Percentiles rank a stretch among this genome's conserved stretches.
These are phyloP conservation scores for Salisapilia sapeloensis DNA, from an alignment of 352 stramenopile species.

Conservation along the genomic window DNA sequence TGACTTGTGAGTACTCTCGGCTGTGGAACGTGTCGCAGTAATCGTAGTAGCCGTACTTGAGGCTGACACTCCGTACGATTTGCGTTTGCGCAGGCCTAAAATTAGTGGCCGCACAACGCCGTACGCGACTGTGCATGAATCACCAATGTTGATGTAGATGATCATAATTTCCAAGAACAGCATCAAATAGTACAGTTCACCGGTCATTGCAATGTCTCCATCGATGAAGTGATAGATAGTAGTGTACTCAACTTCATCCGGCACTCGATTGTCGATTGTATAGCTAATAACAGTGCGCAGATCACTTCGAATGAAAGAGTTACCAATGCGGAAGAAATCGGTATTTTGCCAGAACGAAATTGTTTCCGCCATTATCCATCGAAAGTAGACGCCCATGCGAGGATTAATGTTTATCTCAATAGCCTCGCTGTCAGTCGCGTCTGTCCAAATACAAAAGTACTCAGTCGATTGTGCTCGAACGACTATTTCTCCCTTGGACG, in stretches of 20 bases:
- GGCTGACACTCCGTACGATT: no score
- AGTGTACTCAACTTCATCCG: no score
- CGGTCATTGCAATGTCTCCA: conserved; percentile 6
- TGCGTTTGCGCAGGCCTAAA: no score
- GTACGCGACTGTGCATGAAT: conserved; percentile 5
- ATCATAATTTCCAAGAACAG: conserved; percentile 6
- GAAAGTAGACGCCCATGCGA: conserved; percentile 6
- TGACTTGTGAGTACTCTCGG: no score
- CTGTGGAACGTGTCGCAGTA: no score
- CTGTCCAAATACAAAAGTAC: conserved; percentile 7
- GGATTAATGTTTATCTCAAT: conserved; percentile 3
- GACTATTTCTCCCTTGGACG: not conserved
- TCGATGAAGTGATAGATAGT: conserved; percentile 3
- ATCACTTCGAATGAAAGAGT: no score
- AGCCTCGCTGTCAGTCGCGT: conserved; percentile 1
- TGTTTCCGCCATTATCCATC: conserved; percentile 4
- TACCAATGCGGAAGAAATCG: conserved; percentile 8
- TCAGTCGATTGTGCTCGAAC: conserved; percentile 1
- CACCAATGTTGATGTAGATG: conserved; percentile 6
- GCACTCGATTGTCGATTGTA: no score
- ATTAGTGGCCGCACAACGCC: conserved; percentile 7
- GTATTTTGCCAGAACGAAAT: conserved; percentile 6
- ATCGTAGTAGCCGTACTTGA: no score
- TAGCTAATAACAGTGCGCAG: no score
- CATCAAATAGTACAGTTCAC: conserved; percentile 7